Evolutionary conservation across 164 flowering plant genomes (phyloP), one percentile per base, ranked within the genome.

Genomic region (Umbellularia californica): DNA sequence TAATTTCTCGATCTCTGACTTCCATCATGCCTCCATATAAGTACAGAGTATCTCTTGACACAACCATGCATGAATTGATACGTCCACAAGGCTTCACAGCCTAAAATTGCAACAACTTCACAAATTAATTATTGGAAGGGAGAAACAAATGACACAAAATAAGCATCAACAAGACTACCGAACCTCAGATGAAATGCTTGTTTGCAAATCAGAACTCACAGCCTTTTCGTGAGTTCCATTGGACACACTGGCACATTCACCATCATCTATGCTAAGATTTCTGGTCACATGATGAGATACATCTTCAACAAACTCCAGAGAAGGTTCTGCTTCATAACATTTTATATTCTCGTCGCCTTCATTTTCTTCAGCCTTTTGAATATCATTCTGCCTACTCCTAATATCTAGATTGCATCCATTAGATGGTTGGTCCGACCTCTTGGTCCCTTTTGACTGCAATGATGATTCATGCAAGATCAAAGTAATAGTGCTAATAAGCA

Each of bases 1-100:
- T 90, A 78, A 95, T 86, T 82, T 95, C 99, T 79, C 68, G 83
- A 83, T 95, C 99, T 82, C 84, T 90, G 74, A 89, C 77, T 84
- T 95, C 99, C 97, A 95, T 90, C 93, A 91, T 92, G 74, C 99
- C 98, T 27, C 99, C 99, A 80, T 90, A 95, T 20, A 95, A 72
- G 69, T 93, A 93, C 60, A 95, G 71, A 24, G 89, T 90, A 87
- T 95, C 99, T 77, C 77, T 85, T 73, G 92, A 97, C 75, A 95
- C 93, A 68, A 81, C 98, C 88, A 88, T 82, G 83, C 94, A 90
- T 50, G 92, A 78, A 84, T 93, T 95, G 77, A 95, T 95, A 25
- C 99, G 91, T 50, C 99, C 99, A 84, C 97, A 93, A 72, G 98
- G 99, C 81, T 91, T 93, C 79, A 91, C 88, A 60, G 84, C 81